Evolutionary conservation across 495 filamentous ascomycete genomes (phyloP).

Genomic region (Penicillium ochrochloron): DNA sequence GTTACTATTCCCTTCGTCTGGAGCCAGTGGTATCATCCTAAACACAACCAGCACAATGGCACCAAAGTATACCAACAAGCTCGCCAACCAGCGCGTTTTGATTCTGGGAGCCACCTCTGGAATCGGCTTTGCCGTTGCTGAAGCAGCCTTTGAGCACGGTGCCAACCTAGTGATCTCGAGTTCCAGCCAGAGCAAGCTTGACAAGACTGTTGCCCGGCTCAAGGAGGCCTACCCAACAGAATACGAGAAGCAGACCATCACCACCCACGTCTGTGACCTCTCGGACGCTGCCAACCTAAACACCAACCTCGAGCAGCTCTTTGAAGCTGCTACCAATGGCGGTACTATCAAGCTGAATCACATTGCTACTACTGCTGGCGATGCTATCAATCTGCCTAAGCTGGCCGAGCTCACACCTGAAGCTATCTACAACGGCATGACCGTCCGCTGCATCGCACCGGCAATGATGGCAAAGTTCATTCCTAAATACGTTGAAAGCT

Average conservation of each 20-base stretch:
- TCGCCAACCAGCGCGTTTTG: conserved; percentile 43
- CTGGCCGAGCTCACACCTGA: conserved; percentile 48
- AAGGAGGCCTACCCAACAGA: conserved; percentile 40
- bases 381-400: conserved; percentile 38
- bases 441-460: conserved; percentile 55
- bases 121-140: conserved; percentile 60
- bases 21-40: neutral
- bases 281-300: conserved; percentile 44
- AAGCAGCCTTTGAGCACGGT: conserved; percentile 54
- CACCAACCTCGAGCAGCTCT: conserved; percentile 49
- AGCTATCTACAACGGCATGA: conserved; percentile 48
- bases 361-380: conserved; percentile 63
- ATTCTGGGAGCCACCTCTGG: conserved; percentile 59
- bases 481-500: conserved; percentile 45
- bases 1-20: neutral
- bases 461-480: conserved; percentile 59
- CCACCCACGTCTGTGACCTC: conserved; percentile 50
- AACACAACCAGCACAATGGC: conserved; percentile 14
- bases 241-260: conserved; percentile 17
- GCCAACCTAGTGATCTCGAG: conserved; percentile 59
- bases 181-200: conserved; percentile 51
- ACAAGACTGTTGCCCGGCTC: conserved; percentile 46
- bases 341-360: conserved; percentile 56
- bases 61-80: conserved; percentile 26
- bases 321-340: conserved; percentile 36